phyloP scores from a whole-genome alignment of 495 filamentous ascomycete genomes.

The Chaetomium cochliodes region DNA sequence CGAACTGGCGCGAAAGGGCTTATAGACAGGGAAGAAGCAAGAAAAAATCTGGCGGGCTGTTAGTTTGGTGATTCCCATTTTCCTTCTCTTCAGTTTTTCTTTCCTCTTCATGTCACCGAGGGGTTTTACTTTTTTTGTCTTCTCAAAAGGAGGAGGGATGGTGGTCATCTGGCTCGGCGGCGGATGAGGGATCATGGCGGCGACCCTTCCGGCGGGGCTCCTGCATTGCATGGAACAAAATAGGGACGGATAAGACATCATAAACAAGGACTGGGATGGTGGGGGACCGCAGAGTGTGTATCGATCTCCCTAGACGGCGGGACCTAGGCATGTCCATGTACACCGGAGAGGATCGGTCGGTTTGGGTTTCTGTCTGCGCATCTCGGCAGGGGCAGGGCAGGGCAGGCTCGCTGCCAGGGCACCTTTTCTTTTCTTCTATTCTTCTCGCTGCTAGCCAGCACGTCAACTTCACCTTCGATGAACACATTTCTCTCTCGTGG shows the following conservation, averaged over 20 bases:
- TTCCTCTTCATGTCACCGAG: neutral
- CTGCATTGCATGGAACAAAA: slow-evolving; percentile 4
- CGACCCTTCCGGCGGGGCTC: neutral
- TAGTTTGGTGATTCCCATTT: slow-evolving; percentile 4
- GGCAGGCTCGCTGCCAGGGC: slow-evolving; percentile 5
- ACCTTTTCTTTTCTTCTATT: neutral
- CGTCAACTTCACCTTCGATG: neutral
- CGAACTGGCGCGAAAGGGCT: slow-evolving; percentile 21
- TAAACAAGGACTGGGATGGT: slow-evolving; percentile 13
- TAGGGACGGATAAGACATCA: slow-evolving; percentile 14
- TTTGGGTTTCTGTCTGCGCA: neutral
- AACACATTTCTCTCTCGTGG: neutral
- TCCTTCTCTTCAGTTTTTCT: neutral
- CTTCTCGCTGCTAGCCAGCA: slow-evolving; percentile 17
- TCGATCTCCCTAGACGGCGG: neutral
- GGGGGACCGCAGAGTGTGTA: slow-evolving; percentile 3
- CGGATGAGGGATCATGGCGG: neutral
- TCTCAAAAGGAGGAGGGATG: neutral
- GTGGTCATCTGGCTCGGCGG: neutral
- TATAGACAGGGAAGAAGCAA: slow-evolving; percentile 27
- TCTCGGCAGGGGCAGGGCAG: slow-evolving; percentile 4
- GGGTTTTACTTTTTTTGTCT: neutral
- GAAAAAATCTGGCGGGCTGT: slow-evolving; percentile 20
- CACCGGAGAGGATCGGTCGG: neutral
- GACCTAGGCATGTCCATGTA: slow-evolving; percentile 7